Percentiles rank a stretch among this genome's conserved stretches.
Conservation (phyloP, 164 flowering plant genomes). For the Malania oleifera region DNA sequence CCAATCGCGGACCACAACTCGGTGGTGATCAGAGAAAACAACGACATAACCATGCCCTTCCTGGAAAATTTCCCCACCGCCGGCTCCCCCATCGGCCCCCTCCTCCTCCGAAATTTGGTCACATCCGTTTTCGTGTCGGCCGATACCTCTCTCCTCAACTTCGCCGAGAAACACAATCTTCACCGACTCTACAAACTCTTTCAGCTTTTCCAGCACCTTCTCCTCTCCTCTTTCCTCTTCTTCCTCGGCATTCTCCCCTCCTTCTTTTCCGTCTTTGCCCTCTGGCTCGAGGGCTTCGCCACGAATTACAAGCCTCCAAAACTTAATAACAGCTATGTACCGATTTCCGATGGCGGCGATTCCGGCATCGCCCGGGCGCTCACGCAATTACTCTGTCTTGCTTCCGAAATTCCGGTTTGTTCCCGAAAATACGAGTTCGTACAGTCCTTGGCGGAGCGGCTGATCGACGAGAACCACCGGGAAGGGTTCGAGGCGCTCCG, state of each 20-base stretch:
- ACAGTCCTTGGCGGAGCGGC: conserved; percentile 56
- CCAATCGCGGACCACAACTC: no score
- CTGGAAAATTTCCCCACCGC: neutral
- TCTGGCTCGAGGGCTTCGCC: neutral
- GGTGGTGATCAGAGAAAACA: no score
- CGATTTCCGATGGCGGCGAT: conserved; percentile 15
- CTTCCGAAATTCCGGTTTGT: conserved; percentile 53
- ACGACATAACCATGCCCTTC: neutral
- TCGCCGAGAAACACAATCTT: conserved; percentile 22
- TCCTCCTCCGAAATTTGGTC: conserved; percentile 36
- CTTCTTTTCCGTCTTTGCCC: conserved; percentile 14
- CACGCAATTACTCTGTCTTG: conserved; percentile 51
- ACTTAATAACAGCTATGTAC: neutral
- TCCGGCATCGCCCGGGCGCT: conserved; percentile 68
- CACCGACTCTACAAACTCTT: conserved; percentile 40
- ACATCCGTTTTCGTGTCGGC: conserved; percentile 31
- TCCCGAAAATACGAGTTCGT: conserved; percentile 79
- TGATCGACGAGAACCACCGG: conserved; percentile 59
- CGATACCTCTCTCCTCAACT: conserved; percentile 28
- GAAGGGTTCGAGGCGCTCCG: conserved; percentile 33
- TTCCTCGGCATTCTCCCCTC: conserved; percentile 42
- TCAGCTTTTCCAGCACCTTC: conserved; percentile 27
- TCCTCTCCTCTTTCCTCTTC: conserved; percentile 41
- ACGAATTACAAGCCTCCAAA: neutral
- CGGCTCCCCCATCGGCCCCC: neutral